phyloP scores from a whole-genome alignment of 768 basidiomycete species.

The Phanerochaete sordida region DNA sequence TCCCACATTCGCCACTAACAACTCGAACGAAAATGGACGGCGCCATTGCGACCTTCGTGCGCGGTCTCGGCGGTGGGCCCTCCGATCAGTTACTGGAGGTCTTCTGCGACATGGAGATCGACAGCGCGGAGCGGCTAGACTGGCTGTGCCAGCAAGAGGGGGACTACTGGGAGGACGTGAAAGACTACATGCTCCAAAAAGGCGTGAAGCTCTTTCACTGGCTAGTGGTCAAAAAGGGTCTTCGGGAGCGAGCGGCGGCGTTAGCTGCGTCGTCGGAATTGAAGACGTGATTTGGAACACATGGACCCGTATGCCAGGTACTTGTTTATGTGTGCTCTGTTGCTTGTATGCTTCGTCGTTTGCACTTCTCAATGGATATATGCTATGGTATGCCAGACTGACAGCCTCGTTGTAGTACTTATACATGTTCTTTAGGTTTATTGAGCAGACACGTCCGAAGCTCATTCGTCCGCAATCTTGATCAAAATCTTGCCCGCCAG shows the following conservation, averaged over 20 bases:
- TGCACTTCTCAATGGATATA: too few species aligned
- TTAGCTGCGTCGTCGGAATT: neutral
- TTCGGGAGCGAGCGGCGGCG: conserved; percentile 1
- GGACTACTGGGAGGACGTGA: conserved; percentile 8
- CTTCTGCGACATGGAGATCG: conserved; percentile 12
- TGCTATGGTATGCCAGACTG: too few species aligned
- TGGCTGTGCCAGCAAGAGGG: conserved; percentile 5
- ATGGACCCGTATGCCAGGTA: neutral
- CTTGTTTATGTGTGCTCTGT: neutral
- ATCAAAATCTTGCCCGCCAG: conserved; percentile 86
- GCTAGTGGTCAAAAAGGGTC: conserved; percentile 10
- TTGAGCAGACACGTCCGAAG: too few species aligned
- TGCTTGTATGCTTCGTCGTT: neutral
- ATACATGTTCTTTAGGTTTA: too few species aligned
- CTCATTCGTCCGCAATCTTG: conserved; percentile 43
- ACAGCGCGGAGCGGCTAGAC: conserved; percentile 3
- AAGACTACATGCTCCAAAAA: conserved; percentile 5
- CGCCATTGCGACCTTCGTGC: conserved; percentile 3
- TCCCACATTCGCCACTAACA: neutral
- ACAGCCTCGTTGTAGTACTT: too few species aligned
- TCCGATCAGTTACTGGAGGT: conserved; percentile 1
- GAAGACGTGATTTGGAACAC: neutral
- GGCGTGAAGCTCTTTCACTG: conserved; percentile 10
- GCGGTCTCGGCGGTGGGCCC: conserved; percentile 3
- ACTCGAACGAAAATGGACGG: neutral